These are phyloP conservation scores for Raddia distichophylla DNA, from an alignment of 176 grass and related monocot species.

Conservation along the genomic window DNA sequence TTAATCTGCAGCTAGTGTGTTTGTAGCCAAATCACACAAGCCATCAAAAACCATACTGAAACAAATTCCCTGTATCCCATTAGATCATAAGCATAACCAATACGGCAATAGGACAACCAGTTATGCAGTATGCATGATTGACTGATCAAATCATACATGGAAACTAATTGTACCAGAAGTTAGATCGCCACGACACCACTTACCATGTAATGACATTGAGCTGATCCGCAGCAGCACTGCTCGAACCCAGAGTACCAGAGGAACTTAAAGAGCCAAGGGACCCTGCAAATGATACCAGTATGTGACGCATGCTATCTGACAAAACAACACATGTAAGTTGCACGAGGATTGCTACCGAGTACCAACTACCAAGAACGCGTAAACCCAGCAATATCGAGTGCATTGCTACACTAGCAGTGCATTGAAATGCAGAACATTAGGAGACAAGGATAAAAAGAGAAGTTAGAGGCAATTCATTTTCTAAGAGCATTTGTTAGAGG, in stretches of 20 bases:
- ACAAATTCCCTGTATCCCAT: background rate
- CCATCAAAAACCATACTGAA: slow-evolving; percentile 6
- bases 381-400: background rate
- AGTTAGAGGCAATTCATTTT: too few species aligned
- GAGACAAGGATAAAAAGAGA: background rate
- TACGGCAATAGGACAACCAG: background rate
- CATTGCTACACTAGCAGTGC: background rate
- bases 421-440: background rate
- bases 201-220: slow-evolving; percentile 56
- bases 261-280: slow-evolving; percentile 68
- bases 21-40: background rate
- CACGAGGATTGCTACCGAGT: background rate
- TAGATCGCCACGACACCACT: slow-evolving; percentile 34
- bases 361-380: background rate
- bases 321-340: background rate
- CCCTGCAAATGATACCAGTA: slow-evolving; percentile 41
- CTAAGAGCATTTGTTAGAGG: too few species aligned
- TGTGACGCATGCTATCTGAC: background rate
- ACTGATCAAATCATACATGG: background rate
- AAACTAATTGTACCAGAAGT: slow-evolving; percentile 6
- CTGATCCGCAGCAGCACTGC: slow-evolving; percentile 11
- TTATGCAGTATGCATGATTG: background rate
- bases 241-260: slow-evolving; percentile 36
- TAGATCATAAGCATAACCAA: background rate
- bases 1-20: background rate